phyloP scores from a whole-genome alignment of 2,329 filamentous ascomycete genomes.

The Fusarium keratoplasticum region DNA sequence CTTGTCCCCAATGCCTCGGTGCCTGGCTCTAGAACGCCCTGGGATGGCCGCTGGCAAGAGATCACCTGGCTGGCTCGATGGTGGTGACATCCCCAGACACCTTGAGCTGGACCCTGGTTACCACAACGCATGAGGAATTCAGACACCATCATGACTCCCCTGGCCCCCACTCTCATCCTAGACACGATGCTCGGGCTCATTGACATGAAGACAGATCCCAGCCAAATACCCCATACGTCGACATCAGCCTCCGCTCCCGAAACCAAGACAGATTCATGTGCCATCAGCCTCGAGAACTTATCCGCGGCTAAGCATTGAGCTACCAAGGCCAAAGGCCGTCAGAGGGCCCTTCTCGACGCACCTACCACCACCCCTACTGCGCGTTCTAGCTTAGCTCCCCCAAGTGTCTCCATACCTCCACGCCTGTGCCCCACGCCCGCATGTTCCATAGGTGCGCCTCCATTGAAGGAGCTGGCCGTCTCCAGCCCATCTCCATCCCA shows the following conservation, averaged over 20 bases:
- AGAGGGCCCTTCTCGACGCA: conserved; percentile 7
- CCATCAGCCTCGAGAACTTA: conserved; percentile 22
- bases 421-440: conserved; percentile 13
- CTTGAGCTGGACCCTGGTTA: not conserved
- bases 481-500: conserved; percentile 14
- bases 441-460: conserved; percentile 41
- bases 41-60: not conserved
- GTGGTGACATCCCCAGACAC: not conserved
- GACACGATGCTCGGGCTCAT: not conserved
- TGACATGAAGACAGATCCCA: not conserved
- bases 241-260: conserved; percentile 17
- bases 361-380: conserved; percentile 20
- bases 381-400: conserved; percentile 23
- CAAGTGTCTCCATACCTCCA: conserved; percentile 20
- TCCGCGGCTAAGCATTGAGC: conserved; percentile 32
- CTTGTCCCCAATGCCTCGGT: not conserved
- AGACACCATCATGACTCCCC: not conserved
- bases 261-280: conserved; percentile 1
- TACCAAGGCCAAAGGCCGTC: conserved; percentile 1
- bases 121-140: not conserved
- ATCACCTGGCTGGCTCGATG: not conserved
- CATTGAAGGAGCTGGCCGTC: conserved; percentile 11
- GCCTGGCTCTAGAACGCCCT: not conserved
- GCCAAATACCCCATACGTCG: not conserved
- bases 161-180: not conserved